Conservation (phyloP, 2,329 filamentous ascomycete genomes). For the Arthroderma sp. region DNA sequence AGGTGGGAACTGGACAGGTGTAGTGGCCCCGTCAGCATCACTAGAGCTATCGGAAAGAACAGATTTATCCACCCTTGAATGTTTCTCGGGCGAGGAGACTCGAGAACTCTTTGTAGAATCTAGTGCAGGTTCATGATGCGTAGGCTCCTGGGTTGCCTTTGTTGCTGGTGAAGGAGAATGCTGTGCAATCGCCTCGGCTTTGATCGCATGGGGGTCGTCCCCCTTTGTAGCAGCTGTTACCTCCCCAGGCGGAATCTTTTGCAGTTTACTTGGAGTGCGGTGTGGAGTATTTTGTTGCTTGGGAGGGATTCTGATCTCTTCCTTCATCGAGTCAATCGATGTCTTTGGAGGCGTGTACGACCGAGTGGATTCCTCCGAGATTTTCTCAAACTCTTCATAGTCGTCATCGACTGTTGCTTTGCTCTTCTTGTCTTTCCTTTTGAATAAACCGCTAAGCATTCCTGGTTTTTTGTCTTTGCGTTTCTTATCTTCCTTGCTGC, state of each 20-base stretch:
- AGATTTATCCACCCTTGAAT: too few species aligned
- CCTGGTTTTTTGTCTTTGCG: slow-evolving; percentile 59
- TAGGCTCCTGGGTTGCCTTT: too few species aligned
- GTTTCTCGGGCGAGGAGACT: too few species aligned
- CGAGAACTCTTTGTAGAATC: too few species aligned
- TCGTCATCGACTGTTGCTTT: slow-evolving; percentile 34
- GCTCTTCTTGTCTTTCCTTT: slow-evolving; percentile 50
- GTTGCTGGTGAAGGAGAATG: background rate
- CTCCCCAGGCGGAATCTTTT: slow-evolving; percentile 50
- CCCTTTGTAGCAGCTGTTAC: slow-evolving; percentile 30
- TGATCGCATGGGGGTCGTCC: background rate
- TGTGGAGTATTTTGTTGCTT: slow-evolving; percentile 31
- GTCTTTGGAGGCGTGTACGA: slow-evolving; percentile 32
- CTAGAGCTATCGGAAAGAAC: too few species aligned
- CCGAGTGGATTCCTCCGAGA: slow-evolving; percentile 45
- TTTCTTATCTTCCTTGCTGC: slow-evolving; percentile 60
- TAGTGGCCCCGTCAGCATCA: too few species aligned
- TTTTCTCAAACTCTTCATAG: slow-evolving; percentile 44
- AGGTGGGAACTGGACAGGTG: too few species aligned
- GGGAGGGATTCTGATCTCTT: slow-evolving; percentile 21
- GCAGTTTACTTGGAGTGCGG: slow-evolving; percentile 53
- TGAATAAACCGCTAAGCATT: slow-evolving; percentile 59
- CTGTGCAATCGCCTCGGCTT: background rate
- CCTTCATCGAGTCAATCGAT: slow-evolving; percentile 29
- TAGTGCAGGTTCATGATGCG: too few species aligned